Conservation (phyloP, 2,329 filamentous ascomycete species). For the Apiospora kogelbergensis region DNA sequence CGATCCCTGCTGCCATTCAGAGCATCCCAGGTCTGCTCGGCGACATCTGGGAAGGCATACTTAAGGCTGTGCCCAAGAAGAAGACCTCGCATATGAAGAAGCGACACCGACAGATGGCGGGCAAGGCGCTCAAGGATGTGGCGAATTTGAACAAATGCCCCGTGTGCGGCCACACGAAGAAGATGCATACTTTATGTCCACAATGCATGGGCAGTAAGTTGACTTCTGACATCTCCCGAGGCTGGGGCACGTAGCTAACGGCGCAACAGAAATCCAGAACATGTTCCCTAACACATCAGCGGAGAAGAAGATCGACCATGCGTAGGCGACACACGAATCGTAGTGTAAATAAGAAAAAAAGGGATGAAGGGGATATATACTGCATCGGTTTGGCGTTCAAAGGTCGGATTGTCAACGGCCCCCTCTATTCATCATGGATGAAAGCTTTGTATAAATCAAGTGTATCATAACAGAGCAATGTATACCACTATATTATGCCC, state of each 20-base stretch:
- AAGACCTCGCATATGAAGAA: constrained; percentile 98
- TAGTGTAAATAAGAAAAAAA: background rate
- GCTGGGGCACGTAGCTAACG: background rate
- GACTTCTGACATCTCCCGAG: background rate
- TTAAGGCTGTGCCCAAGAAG: constrained; percentile 95
- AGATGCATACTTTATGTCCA: constrained; percentile 84
- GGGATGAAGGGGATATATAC: constrained; percentile 11
- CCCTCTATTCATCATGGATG: background rate
- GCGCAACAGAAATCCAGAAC: constrained; percentile 43
- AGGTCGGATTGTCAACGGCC: constrained; percentile 11
- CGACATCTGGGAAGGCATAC: constrained; percentile 88
- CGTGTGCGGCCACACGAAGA: constrained; percentile 83
- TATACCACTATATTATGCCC: constrained; percentile 4
- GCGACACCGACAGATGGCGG: constrained; percentile 89
- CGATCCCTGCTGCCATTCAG: constrained; percentile 60
- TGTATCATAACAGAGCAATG: background rate
- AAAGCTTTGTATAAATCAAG: background rate
- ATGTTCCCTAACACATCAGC: constrained; percentile 40
- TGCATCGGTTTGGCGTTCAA: constrained; percentile 23
- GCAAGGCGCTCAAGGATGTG: constrained; percentile 91
- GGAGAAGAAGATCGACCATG: constrained; percentile 11
- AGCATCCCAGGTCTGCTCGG: constrained; percentile 69
- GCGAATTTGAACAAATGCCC: constrained; percentile 86
- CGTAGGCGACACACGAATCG: background rate
- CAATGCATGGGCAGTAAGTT: constrained; percentile 79